Percentiles rank a stretch among this genome's conserved stretches.
Conservation (phyloP, 2,329 filamentous ascomycete species). For the Botrytis elliptica region DNA sequence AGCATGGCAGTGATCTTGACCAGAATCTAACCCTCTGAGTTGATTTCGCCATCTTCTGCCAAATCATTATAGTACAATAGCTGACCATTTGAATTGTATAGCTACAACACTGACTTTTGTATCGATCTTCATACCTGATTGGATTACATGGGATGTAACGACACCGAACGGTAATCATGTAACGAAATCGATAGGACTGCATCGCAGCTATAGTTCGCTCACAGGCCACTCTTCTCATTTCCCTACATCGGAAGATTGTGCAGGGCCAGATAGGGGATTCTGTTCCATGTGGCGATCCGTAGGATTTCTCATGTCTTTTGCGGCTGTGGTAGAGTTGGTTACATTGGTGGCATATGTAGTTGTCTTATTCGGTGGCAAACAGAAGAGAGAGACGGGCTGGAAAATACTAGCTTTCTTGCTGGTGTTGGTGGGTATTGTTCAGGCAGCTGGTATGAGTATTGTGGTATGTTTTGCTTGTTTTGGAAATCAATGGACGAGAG, state of each 20-base stretch:
- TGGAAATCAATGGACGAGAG: not conserved
- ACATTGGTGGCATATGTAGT: slow-evolving; percentile 77
- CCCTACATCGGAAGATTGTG: slow-evolving; percentile 66
- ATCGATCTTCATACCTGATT: slow-evolving; percentile 67
- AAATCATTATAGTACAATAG: not conserved
- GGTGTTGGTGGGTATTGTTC: slow-evolving; percentile 61
- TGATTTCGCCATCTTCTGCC: not conserved
- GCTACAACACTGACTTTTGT: slow-evolving; percentile 70
- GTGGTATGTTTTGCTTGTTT: slow-evolving; percentile 61
- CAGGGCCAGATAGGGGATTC: slow-evolving; percentile 60
- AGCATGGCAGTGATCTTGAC: not conserved
- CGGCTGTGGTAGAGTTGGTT: slow-evolving; percentile 77
- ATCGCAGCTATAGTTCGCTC: slow-evolving; percentile 74
- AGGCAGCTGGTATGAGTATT: slow-evolving; percentile 76
- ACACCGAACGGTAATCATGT: slow-evolving; percentile 49
- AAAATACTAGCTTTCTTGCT: slow-evolving; percentile 68
- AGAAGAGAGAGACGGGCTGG: slow-evolving; percentile 80
- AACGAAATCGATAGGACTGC: slow-evolving; percentile 72
- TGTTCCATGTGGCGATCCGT: slow-evolving; percentile 84
- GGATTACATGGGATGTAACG: slow-evolving; percentile 64
- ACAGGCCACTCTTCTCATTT: slow-evolving; percentile 58
- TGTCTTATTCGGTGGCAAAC: slow-evolving; percentile 74
- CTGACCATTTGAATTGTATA: slow-evolving; percentile 47
- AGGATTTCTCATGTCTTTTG: slow-evolving; percentile 83
- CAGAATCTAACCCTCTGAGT: not conserved